Conservation (phyloP, 2,329 filamentous ascomycete genomes). For the Didymella arachidicola region DNA sequence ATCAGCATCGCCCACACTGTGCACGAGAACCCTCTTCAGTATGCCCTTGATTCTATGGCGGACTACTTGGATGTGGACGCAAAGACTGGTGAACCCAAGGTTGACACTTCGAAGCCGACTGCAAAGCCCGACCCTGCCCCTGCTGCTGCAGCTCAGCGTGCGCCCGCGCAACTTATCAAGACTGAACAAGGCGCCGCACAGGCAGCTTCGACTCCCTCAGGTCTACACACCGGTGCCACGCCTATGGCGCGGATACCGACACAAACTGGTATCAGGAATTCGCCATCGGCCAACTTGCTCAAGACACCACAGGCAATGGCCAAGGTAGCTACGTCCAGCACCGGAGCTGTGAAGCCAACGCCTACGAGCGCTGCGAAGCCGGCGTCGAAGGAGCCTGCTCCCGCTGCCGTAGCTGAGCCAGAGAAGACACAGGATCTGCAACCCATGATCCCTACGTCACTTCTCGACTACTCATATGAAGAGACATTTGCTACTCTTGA, state of each 20-base stretch:
- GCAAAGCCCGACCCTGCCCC: conserved; percentile 31
- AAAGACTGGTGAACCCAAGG: conserved; percentile 50
- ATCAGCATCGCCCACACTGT: conserved; percentile 61
- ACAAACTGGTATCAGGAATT: conserved; percentile 49
- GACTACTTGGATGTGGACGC: conserved; percentile 60
- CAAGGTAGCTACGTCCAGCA: conserved; percentile 47
- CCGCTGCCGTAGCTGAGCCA: conserved; percentile 26
- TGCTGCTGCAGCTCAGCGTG: conserved; percentile 27
- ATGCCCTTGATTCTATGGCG: conserved; percentile 61
- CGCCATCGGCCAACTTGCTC: conserved; percentile 48
- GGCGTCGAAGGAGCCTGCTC: conserved; percentile 37
- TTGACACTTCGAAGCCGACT: conserved; percentile 32
- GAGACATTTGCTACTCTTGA: conserved; percentile 46
- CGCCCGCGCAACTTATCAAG: conserved; percentile 39
- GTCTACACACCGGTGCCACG: conserved; percentile 41
- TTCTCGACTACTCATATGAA: conserved; percentile 46
- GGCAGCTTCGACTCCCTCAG: conserved; percentile 48
- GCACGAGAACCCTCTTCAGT: conserved; percentile 65
- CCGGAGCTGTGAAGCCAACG: conserved; percentile 44
- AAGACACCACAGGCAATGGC: conserved; percentile 48
- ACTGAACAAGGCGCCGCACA: conserved; percentile 45
- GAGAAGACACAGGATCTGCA: conserved; percentile 36
- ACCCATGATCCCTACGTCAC: conserved; percentile 36
- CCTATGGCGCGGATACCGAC: conserved; percentile 51
- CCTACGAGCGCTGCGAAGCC: conserved; percentile 39